Conservation (phyloP, 306 rosid species). For the Sphenostylis stenocarpa region DNA sequence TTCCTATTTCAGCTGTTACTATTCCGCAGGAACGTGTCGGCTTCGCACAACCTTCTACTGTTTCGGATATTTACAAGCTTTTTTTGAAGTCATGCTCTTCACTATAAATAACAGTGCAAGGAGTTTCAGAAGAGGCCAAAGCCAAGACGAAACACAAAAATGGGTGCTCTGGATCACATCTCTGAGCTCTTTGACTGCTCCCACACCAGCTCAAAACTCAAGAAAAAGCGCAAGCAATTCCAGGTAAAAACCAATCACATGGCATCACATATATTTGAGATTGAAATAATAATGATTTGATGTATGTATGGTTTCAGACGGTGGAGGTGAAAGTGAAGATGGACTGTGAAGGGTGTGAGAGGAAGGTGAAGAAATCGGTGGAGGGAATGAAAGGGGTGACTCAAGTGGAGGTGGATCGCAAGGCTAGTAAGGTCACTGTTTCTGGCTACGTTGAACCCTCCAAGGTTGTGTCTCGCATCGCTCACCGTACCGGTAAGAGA, state of each 20-base stretch:
- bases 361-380: conserved; percentile 65
- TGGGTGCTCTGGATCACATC: conserved; percentile 61
- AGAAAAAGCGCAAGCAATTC: conserved; percentile 54
- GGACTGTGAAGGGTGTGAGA: conserved; percentile 92
- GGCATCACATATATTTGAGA: too few species aligned
- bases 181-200: conserved; percentile 51
- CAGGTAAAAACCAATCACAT: conserved; percentile 47
- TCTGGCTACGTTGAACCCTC: conserved; percentile 64
- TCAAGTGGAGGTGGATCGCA: conserved; percentile 63
- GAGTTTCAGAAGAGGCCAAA: too few species aligned
- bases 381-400: conserved; percentile 84
- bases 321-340: conserved; percentile 85
- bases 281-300: neutral
- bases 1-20: neutral
- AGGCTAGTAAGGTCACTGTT: conserved; percentile 72
- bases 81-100: neutral
- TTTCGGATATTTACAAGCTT: neutral
- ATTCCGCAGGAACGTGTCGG: neutral
- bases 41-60: neutral
- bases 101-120: conserved; percentile 13
- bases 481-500: conserved; percentile 79
- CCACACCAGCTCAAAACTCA: conserved; percentile 10
- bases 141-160: neutral
- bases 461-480: conserved; percentile 64
- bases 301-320: conserved; percentile 42